A percentile compares a stretch with the other conserved stretches of the same genome.
phyloP scores from a whole-genome alignment of 805 yeast species.

The Yarrowia sp. region DNA sequence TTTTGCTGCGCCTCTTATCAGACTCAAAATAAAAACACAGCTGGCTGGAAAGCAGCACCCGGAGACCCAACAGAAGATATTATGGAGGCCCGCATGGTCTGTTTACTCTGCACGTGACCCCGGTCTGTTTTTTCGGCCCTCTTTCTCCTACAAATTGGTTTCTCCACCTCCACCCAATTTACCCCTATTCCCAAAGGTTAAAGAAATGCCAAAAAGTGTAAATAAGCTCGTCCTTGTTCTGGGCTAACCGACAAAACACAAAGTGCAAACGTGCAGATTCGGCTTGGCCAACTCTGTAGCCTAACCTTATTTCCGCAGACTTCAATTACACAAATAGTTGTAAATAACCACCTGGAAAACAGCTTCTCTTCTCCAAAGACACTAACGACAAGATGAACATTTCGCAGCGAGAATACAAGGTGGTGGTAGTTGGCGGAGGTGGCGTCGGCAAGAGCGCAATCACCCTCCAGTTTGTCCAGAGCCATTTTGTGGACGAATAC shows the following conservation, averaged over 20 bases:
- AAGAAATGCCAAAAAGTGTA: neutral
- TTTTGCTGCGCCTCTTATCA: too few relatives aligned
- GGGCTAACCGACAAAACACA: neutral
- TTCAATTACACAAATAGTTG: neutral
- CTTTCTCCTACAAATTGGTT: neutral
- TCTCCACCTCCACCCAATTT: conserved; percentile 7
- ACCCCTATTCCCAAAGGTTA: conserved; percentile 9
- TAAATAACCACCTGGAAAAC: conserved; percentile 34
- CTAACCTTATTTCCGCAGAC: neutral
- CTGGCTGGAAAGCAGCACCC: too few relatives aligned
- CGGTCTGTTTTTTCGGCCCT: neutral
- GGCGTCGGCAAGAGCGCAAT: conserved; percentile 98
- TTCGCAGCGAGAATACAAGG: conserved; percentile 64
- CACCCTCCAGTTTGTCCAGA: conserved; percentile 90
- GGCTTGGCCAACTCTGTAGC: neutral
- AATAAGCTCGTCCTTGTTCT: neutral
- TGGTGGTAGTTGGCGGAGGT: conserved; percentile 46
- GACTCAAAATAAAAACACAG: too few relatives aligned
- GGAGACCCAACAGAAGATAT: neutral
- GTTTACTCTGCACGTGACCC: conserved; percentile 3
- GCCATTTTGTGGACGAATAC: conserved; percentile 94
- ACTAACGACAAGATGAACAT: conserved; percentile 20
- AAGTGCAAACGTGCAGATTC: neutral
- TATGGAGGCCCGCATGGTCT: neutral
- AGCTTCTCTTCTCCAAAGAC: neutral